Evolutionary conservation across 257 asterid genomes (phyloP).

Genomic region (Haberlea rhodopensis): DNA sequence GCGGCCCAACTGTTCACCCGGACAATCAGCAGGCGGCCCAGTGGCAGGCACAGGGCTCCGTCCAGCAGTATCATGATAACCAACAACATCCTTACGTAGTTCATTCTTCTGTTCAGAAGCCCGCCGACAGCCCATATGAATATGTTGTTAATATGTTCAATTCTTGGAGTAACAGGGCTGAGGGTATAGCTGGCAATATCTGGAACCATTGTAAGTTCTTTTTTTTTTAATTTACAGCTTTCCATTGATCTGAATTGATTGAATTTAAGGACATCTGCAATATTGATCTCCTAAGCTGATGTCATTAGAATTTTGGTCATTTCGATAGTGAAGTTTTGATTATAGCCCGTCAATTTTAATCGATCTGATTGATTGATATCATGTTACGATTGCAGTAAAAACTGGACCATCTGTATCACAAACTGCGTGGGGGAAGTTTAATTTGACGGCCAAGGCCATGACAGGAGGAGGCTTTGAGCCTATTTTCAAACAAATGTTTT

Average conservation of each 20-base stretch:
- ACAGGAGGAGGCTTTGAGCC: conserved; percentile 80
- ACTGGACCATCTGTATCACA: conserved; percentile 68
- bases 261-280: too few species aligned
- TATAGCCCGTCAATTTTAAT: too few species aligned
- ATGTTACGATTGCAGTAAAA: conserved; percentile 42
- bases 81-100: conserved; percentile 65
- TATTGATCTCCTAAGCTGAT: too few species aligned
- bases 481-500: conserved; percentile 58
- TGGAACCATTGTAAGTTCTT: conserved; percentile 69
- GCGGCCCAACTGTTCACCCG: conserved; percentile 62
- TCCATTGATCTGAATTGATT: not conserved
- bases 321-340: too few species aligned
- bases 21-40: conserved; percentile 68
- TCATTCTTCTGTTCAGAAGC: conserved; percentile 53
- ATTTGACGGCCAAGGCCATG: conserved; percentile 71
- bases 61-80: conserved; percentile 22
- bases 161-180: conserved; percentile 67
- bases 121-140: conserved; percentile 54
- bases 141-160: conserved; percentile 50
- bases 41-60: conserved; percentile 53
- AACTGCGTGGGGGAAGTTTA: conserved; percentile 83
- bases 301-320: too few species aligned
- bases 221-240: not conserved
- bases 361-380: not conserved
- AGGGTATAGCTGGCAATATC: conserved; percentile 51